Percentiles rank a stretch among this genome's conserved stretches.
Evolutionary conservation across 495 filamentous ascomycete species (phyloP).

Genomic region (Lasiosphaeris hirsuta): DNA sequence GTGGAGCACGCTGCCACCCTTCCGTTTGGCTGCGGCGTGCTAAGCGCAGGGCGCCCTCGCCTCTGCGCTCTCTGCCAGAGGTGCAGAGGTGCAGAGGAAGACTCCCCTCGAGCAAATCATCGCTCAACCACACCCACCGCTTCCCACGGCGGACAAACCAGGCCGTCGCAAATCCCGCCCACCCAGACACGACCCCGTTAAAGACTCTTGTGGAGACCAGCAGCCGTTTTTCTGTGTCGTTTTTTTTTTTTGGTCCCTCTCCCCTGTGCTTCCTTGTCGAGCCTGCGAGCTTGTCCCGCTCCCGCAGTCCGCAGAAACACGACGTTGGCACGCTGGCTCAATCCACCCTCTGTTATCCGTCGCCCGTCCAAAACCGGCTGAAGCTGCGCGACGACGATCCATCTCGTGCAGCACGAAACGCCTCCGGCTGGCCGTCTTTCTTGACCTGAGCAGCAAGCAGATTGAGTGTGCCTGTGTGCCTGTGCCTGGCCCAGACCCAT

Average conservation of each 20-base stretch:
- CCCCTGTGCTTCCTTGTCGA: background rate
- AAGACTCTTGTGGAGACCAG: slow-evolving; percentile 15
- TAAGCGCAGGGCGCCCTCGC: slow-evolving; percentile 26
- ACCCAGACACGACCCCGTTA: slow-evolving; percentile 3
- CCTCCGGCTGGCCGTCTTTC: slow-evolving; percentile 1
- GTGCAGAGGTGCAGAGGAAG: background rate
- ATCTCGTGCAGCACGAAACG: slow-evolving; percentile 12
- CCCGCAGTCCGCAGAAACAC: background rate
- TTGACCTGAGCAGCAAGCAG: background rate
- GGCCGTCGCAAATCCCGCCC: slow-evolving; percentile 18
- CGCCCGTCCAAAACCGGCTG: slow-evolving; percentile 16
- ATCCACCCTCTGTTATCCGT: slow-evolving; percentile 2
- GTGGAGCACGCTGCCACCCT: slow-evolving; percentile 5
- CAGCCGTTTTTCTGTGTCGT: slow-evolving; percentile 4
- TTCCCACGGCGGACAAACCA: slow-evolving; percentile 20
- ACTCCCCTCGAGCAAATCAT: slow-evolving; percentile 16
- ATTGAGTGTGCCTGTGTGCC: background rate
- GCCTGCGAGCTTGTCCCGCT: background rate
- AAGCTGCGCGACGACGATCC: slow-evolving; percentile 22
- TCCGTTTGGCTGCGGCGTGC: slow-evolving; percentile 21
- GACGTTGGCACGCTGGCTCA: slow-evolving; percentile 1
- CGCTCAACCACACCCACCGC: slow-evolving; percentile 11
- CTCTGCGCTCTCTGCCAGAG: background rate
- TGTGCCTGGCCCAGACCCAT: too few species aligned
- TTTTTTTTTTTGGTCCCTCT: background rate